These are phyloP conservation scores for Kingdonia uniflora DNA, from an alignment of 164 flowering plant species.

Conservation along the genomic window DNA sequence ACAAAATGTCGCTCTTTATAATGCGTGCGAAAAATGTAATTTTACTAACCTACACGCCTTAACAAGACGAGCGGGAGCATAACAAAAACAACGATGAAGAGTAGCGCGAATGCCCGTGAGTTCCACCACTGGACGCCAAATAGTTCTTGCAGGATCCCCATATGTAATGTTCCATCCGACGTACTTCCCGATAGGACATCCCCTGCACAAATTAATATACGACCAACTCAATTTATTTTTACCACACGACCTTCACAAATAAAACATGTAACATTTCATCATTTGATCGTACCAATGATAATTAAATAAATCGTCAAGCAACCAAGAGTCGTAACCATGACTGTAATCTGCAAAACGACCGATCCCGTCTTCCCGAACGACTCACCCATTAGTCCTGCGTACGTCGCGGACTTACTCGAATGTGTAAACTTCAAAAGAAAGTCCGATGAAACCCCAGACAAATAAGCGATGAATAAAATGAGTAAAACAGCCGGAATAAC, in stretches of 20 bases:
- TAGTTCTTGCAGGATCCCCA: constrained; percentile 85
- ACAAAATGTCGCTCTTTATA: too few species aligned
- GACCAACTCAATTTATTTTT: too few species aligned
- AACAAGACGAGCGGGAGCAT: constrained; percentile 63
- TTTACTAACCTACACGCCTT: constrained; percentile 63
- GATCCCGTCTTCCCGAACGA: constrained; percentile 68
- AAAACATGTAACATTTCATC: too few species aligned
- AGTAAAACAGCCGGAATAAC: constrained; percentile 53
- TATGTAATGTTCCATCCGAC: constrained; percentile 36
- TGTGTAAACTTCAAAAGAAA: constrained; percentile 59
- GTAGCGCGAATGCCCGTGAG: constrained; percentile 37
- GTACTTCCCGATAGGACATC: constrained; percentile 71
- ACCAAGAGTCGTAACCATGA: constrained; percentile 60
- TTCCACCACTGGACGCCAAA: constrained; percentile 93
- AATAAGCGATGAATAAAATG: constrained; percentile 43
- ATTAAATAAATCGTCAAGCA: constrained; percentile 60
- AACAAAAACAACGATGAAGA: constrained; percentile 35
- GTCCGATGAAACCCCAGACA: constrained; percentile 59
- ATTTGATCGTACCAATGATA: constrained; percentile 66
- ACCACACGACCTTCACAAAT: too few species aligned
- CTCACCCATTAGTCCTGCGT: constrained; percentile 78
- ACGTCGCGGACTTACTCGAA: constrained; percentile 46
- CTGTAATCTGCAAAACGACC: constrained; percentile 50
- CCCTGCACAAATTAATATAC: too few species aligned
- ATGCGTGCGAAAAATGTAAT: background rate